Base-by-base conservation (phyloP, 345 rosid species). In the Jatropha curcas region DNA sequence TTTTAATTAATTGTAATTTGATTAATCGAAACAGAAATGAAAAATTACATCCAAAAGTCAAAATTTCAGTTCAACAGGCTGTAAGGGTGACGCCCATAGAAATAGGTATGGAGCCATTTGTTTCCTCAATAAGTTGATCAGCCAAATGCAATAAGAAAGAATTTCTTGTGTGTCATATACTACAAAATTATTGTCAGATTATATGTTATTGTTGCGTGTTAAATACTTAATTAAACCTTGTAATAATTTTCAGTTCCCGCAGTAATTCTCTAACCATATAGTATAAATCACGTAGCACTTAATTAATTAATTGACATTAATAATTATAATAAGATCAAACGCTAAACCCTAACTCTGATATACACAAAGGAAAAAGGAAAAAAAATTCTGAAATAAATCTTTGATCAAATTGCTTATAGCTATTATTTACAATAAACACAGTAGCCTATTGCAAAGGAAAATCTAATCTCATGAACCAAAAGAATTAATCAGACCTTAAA, bases 191-290 rank as follows among this genome's bases (percentile, higher is more conserved):
- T n/a, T n/a, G n/a, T n/a, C n/a, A n/a, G n/a, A n/a, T n/a, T n/a
- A n/a, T 39, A 61, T 34, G 45, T 61, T 31, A 6, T 19, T 61
- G 65, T 61, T 33, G 45, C 65, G 65, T 61, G 37, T 34, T 8
- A 30, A n/a, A 33, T 61, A 61, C 59, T 22, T 55, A 24, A 55
- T 41, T 9, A 22, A 34, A 28, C 14, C 25, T 34, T 61, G 10
- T 61, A 34, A 61, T 34, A 33, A 31, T 6, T 33, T 34, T 61
- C 27, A 37, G 65, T 34, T 55, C 14, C 59, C 9, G 59, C 17
- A 2, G 25, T 52, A 55, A 41, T 41, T 41, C 45, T 41, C 11
- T 10, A 41, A 41, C 45, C 11, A 41, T n/a, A n/a, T n/a, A n/a
- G n/a, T n/a, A 41, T 5, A 41, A 41, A 41, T 13, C 13, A 41